Evolutionary conservation across 257 asterid species (phyloP), one percentile per base, ranked within the genome.

Genomic region (Ehretia macrophylla): DNA sequence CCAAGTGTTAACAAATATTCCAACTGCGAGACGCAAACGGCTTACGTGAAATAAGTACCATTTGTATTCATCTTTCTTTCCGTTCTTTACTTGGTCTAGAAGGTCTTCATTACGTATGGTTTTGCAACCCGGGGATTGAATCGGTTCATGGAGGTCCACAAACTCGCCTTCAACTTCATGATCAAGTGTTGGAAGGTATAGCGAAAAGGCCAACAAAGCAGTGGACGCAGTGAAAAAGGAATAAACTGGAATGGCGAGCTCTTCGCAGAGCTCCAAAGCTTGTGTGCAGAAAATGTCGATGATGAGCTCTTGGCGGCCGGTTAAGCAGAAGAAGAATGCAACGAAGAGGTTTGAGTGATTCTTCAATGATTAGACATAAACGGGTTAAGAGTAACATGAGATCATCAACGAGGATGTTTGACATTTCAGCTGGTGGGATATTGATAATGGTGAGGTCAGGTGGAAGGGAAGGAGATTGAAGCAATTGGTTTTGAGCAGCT

Each of bases 1-100:
- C 81, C 81, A 82, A 8, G 73, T 47, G 44, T 79, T 82, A 11
- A 64, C 55, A 10, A 82, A 40, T 8, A 79, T 70, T 4, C 88
- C 83, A 0, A 72, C 61, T 0, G 67, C 70, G 17, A 37, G 42
- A 0, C 23, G 19, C 32, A 77, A 8, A 14, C 77, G 51, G 52
- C 72, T 60, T 12, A 48, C 65, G 8, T 74, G 73, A 64, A 49
- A 60, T 35, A 74, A 59, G 18, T 42, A 75, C 75, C 83, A 80
- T 32, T 63, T 74, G 54, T 80, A 73, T 1, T 74, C 86, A 5
- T 73, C 86, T n/a, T 56, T 72, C 3, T 72, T 67, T 20, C 82
- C 51, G 45, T 81, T 66, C 49, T 46, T 54, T 27, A 77, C 68
- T 51, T 56, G 76, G 39, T 75, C 78, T 0, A 69, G 56, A 11